Evolutionary conservation across 306 rosid species (phyloP).

Genomic region (Pterocarpus santalinus): DNA sequence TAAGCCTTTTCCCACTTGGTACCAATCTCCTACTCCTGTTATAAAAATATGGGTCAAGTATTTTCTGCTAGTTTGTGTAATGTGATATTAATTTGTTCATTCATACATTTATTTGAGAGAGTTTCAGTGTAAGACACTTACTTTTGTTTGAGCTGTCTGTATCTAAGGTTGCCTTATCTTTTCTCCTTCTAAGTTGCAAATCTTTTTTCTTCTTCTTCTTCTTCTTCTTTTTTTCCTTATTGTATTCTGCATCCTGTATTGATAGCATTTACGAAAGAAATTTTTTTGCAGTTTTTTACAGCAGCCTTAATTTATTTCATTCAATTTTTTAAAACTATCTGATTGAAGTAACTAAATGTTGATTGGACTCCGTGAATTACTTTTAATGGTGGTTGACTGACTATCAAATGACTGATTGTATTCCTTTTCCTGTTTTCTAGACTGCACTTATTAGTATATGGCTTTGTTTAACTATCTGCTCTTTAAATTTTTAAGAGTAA

Average conservation of each 20-base stretch:
- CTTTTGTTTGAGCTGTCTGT: slow-evolving; percentile 1
- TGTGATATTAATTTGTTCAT: slow-evolving; percentile 6
- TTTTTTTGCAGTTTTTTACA: background rate
- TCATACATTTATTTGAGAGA: slow-evolving; percentile 8
- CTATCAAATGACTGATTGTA: background rate
- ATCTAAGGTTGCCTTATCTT: background rate
- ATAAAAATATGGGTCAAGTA: background rate
- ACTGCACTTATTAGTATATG: background rate
- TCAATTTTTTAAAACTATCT: background rate
- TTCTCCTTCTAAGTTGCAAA: background rate
- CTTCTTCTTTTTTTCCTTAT: too few relatives aligned
- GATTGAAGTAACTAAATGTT: background rate
- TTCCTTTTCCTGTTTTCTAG: slow-evolving; percentile 6
- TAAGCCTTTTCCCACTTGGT: too few relatives aligned
- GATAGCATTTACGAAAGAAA: too few relatives aligned
- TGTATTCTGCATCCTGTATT: too few relatives aligned
- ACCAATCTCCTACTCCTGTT: background rate
- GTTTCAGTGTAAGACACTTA: background rate
- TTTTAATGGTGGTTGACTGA: slow-evolving; percentile 7
- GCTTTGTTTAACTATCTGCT: slow-evolving; percentile 16
- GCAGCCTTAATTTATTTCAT: background rate
- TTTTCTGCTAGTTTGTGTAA: background rate
- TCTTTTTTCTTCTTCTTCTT: background rate
- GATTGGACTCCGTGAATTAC: background rate
- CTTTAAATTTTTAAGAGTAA: background rate